Evolutionary conservation across 129 eudicot genomes (phyloP).

Genomic region (Artemisia tridentata): DNA sequence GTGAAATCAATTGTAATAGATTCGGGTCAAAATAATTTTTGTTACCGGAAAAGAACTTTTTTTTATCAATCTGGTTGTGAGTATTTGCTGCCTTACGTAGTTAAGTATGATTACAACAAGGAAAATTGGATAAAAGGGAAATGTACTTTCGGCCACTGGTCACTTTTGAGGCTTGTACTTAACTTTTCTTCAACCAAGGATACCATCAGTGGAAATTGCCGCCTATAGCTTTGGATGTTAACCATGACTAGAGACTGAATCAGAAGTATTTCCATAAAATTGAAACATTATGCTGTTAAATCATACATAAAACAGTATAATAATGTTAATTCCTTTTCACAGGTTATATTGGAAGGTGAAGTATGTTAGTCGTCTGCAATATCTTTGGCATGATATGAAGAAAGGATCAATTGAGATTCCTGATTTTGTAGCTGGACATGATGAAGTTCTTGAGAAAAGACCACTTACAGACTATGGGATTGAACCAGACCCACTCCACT

Average conservation of each 20-base stretch:
- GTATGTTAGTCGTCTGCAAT: conserved; percentile 85
- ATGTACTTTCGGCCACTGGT: no score
- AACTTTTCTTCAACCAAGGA: no score
- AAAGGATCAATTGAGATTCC: conserved; percentile 92
- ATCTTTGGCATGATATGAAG: conserved; percentile 91
- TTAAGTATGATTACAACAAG: no score
- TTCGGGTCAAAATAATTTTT: no score
- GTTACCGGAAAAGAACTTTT: no score
- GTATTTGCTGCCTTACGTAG: no score
- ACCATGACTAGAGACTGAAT: neutral
- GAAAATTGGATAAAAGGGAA: no score
- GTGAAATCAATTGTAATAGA: no score
- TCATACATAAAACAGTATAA: conserved; percentile 6
- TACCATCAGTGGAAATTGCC: no score
- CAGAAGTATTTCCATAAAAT: neutral
- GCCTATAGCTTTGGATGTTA: neutral
- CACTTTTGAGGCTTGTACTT: no score
- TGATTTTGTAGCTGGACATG: conserved; percentile 73
- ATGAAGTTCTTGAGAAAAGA: conserved; percentile 79
- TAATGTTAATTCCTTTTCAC: neutral
- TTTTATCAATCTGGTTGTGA: no score
- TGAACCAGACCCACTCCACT: conserved; percentile 80
- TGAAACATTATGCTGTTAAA: neutral
- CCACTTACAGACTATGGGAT: conserved; percentile 92
- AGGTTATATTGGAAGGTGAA: conserved; percentile 95